These are phyloP conservation scores for Amanita rubescens DNA, from an alignment of 768 basidiomycete genomes.

Conservation along the genomic window DNA sequence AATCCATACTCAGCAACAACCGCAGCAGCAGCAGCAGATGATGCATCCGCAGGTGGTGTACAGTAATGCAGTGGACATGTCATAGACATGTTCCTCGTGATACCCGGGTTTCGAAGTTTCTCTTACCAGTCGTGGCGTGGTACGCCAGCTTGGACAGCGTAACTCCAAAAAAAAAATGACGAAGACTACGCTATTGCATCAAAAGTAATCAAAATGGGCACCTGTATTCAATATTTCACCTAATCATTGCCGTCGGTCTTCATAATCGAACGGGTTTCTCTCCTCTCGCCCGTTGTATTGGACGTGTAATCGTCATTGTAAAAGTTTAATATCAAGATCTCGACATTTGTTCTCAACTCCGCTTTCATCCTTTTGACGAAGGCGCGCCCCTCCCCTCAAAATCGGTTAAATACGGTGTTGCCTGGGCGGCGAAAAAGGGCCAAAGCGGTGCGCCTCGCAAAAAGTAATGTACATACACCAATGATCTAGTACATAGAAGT, in stretches of 20 bases:
- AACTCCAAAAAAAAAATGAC: background rate
- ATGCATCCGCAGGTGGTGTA: conserved; percentile 4
- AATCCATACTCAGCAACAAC: conserved; percentile 14
- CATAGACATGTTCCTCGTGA: background rate
- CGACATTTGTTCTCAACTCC: background rate
- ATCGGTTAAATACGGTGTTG: background rate
- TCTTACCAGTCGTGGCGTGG: background rate
- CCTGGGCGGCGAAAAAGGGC: background rate
- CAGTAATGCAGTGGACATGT: background rate
- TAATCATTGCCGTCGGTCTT: background rate
- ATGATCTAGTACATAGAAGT: conserved; percentile 7
- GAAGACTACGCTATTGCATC: background rate
- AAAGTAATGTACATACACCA: conserved; percentile 6
- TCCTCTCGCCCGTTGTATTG: conserved; percentile 1
- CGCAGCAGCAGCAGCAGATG: conserved; percentile 7
- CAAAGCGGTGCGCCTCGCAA: conserved; percentile 3
- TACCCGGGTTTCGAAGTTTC: background rate
- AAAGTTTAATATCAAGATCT: conserved; percentile 5
- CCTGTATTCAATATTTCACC: background rate
- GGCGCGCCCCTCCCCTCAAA: background rate
- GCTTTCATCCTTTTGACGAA: background rate
- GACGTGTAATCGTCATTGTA: conserved; percentile 7
- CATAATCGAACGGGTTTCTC: background rate
- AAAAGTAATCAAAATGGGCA: conserved; percentile 5
- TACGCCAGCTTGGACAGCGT: background rate